phyloP scores from a whole-genome alignment of 2,329 filamentous ascomycete species.

The Aspergillus vadensis region DNA sequence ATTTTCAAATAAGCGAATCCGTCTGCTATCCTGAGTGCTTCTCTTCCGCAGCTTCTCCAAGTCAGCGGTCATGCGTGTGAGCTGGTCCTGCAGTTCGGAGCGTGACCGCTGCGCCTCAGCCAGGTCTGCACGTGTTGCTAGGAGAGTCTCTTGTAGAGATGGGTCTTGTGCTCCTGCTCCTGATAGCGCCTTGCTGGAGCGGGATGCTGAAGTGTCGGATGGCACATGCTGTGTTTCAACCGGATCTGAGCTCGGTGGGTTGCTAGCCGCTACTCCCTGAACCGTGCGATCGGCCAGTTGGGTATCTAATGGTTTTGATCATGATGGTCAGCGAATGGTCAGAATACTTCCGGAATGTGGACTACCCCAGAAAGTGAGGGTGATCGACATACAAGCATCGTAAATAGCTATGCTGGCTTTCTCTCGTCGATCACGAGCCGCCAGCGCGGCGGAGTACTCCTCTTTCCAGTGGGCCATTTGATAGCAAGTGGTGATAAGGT shows the following conservation, averaged over 20 bases:
- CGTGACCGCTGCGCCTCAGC: constrained; percentile 75
- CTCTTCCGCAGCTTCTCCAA: constrained; percentile 64
- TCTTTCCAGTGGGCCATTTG: constrained; percentile 72
- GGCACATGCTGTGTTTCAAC: constrained; percentile 27
- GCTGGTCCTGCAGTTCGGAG: constrained; percentile 64
- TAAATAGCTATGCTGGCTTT: constrained; percentile 68
- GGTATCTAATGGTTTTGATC: constrained; percentile 53
- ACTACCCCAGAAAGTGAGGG: not conserved
- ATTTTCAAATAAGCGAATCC: constrained; percentile 62
- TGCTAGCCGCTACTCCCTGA: constrained; percentile 46
- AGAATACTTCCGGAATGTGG: not conserved
- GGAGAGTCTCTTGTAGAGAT: constrained; percentile 37
- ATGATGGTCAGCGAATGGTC: not conserved
- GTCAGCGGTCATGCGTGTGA: constrained; percentile 65
- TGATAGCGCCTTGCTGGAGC: constrained; percentile 30
- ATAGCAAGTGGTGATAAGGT: constrained; percentile 15
- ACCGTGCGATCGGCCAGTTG: constrained; percentile 68
- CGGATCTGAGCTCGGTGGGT: constrained; percentile 25
- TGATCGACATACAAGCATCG: constrained; percentile 66
- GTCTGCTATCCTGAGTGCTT: constrained; percentile 60
- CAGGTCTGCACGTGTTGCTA: constrained; percentile 63
- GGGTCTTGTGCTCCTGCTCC: constrained; percentile 19
- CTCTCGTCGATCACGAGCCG: constrained; percentile 70
- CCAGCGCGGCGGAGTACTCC: constrained; percentile 76
- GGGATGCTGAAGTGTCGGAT: constrained; percentile 32